Conservation (phyloP, 768 basidiomycete genomes). For the Tricholoma furcatifolium region DNA sequence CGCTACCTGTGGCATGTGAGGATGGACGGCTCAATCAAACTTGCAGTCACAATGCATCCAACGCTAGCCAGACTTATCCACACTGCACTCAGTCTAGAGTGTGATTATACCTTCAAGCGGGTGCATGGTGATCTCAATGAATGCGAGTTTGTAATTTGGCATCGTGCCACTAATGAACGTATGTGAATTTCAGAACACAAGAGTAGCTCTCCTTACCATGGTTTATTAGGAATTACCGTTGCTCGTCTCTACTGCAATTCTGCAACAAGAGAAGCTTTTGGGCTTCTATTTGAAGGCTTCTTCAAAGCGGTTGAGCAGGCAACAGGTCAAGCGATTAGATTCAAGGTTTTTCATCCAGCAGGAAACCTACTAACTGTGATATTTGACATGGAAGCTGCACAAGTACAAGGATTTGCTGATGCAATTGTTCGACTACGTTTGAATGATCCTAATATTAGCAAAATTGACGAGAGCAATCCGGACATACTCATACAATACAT, state of each 20-base stretch:
- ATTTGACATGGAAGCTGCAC: slow-evolving; percentile 4
- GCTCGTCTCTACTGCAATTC: slow-evolving; percentile 17
- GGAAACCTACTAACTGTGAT: slow-evolving; percentile 6
- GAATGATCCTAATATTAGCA: neutral
- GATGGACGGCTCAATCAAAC: slow-evolving; percentile 1
- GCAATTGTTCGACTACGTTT: neutral
- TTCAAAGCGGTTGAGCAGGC: slow-evolving; percentile 9
- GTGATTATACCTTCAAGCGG: slow-evolving; percentile 24
- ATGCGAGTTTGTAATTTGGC: slow-evolving; percentile 18
- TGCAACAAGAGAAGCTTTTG: slow-evolving; percentile 8
- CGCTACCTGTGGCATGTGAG: neutral
- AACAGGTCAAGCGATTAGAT: slow-evolving; percentile 11
- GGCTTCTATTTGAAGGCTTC: slow-evolving; percentile 10
- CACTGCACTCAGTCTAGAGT: slow-evolving; percentile 5
- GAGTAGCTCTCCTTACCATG: neutral
- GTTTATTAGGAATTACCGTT: slow-evolving; percentile 18
- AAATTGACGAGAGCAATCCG: neutral
- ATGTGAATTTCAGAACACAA: neutral
- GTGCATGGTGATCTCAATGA: slow-evolving; percentile 19
- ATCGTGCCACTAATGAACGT: slow-evolving; percentile 1
- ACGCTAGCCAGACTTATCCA: slow-evolving; percentile 13
- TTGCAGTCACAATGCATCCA: slow-evolving; percentile 6
- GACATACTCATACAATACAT: neutral
- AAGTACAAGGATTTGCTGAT: slow-evolving; percentile 6
- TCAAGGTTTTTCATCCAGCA: slow-evolving; percentile 15